phyloP scores from a whole-genome alignment of 2,329 filamentous ascomycete species.

The Paecilomyces variotii region DNA sequence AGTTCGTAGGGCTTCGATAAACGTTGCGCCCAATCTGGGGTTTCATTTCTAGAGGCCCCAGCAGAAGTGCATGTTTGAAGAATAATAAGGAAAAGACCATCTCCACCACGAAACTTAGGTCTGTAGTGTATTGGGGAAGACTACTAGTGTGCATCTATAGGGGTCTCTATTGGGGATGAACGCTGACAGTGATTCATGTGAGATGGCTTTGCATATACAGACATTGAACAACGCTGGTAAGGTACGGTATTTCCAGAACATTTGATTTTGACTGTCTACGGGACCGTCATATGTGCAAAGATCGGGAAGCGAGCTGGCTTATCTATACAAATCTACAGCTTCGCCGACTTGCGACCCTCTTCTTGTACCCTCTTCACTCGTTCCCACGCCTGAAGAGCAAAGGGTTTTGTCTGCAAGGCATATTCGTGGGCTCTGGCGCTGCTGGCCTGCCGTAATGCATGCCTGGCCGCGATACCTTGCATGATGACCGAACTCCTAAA shows the following conservation, averaged over 20 bases:
- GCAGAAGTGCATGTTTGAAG: not conserved
- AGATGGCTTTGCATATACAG: not conserved
- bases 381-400: conserved; percentile 73
- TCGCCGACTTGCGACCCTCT: conserved; percentile 28
- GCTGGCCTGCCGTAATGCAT: conserved; percentile 79
- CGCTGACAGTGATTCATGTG: not conserved
- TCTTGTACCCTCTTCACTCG: conserved; percentile 51
- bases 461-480: conserved; percentile 90
- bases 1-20: not conserved
- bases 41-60: not conserved
- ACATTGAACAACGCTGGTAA: not conserved
- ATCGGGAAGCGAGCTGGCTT: not conserved
- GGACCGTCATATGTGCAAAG: not conserved
- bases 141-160: not conserved
- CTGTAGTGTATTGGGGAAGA: not conserved
- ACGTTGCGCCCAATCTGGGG: not conserved
- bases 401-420: conserved; percentile 58
- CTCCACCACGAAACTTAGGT: not conserved
- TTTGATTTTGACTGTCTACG: not conserved
- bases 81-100: not conserved
- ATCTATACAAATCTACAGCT: conserved; percentile 32
- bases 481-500: conserved; percentile 55
- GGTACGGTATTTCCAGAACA: conserved; percentile 5
- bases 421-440: conserved; percentile 72
- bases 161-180: not conserved